A percentile compares a stretch with the other conserved stretches of the same genome.
phyloP scores from a whole-genome alignment of 768 basidiomycete genomes.

The Chalciporus sphaerocephalus region DNA sequence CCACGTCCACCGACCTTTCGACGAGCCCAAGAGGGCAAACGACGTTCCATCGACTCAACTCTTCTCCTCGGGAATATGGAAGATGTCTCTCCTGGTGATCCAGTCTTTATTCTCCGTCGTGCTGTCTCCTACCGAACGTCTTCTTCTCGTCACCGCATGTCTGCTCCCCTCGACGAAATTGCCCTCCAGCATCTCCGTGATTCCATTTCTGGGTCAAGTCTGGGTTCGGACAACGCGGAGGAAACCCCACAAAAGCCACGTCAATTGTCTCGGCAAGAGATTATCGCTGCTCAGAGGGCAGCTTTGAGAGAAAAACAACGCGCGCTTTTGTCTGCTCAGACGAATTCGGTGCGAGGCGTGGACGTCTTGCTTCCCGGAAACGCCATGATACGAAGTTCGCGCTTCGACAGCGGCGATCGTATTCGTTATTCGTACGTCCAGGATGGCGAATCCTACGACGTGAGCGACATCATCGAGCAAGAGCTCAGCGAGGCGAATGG shows the following conservation, averaged over 20 bases:
- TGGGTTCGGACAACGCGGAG: constrained; percentile 44
- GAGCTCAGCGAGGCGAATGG: constrained; percentile 63
- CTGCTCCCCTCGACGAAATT: constrained; percentile 79
- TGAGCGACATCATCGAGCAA: constrained; percentile 88
- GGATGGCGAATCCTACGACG: constrained; percentile 89
- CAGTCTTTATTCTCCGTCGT: constrained; percentile 84
- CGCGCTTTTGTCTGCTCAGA: constrained; percentile 78
- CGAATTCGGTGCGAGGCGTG: constrained; percentile 81
- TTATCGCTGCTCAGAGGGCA: constrained; percentile 90
- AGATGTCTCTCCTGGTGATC: constrained; percentile 80
- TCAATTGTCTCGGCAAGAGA: constrained; percentile 69
- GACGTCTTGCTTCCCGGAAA: constrained; percentile 86
- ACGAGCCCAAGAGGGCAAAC: constrained; percentile 59
- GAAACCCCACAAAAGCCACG: constrained; percentile 34
- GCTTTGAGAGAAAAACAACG: constrained; percentile 81
- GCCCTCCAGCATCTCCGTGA: constrained; percentile 71
- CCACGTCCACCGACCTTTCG: constrained; percentile 67
- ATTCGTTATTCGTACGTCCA: constrained; percentile 95
- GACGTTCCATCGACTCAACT: constrained; percentile 82
- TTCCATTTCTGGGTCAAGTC: constrained; percentile 54
- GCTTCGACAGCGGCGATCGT: constrained; percentile 62
- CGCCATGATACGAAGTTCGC: constrained; percentile 78
- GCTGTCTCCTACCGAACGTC: constrained; percentile 71
- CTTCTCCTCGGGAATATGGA: constrained; percentile 64
- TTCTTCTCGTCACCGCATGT: constrained; percentile 64